Evolutionary conservation across 139 green algal genomes (phyloP).

Genomic region (Deuterostichococcus epilithicus): DNA sequence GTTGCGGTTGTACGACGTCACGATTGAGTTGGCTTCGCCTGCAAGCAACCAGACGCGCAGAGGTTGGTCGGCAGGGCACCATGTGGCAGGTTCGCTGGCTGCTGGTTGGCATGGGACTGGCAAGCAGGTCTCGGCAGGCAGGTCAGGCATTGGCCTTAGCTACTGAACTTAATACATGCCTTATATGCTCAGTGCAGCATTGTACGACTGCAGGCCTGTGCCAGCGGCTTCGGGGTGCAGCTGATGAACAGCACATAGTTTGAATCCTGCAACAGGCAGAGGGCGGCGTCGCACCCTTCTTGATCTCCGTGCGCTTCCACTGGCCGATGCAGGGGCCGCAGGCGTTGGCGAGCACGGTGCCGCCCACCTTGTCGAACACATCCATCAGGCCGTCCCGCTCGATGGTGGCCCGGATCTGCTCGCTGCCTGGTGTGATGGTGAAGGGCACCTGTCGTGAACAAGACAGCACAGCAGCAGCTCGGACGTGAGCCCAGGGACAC

Average conservation of each 20-base stretch:
- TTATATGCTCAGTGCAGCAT: too few relatives aligned
- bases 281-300: conserved; percentile 50
- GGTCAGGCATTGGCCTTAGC: too few relatives aligned
- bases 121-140: neutral
- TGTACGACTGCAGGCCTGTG: neutral
- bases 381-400: conserved; percentile 86
- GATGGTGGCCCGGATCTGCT: conserved; percentile 95
- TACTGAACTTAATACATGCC: too few relatives aligned
- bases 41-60: too few relatives aligned
- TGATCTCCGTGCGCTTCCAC: conserved; percentile 91
- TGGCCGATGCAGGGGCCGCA: conserved; percentile 95
- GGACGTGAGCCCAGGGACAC: too few relatives aligned
- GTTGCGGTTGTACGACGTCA: conserved; percentile 95
- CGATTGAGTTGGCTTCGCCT: conserved; percentile 87
- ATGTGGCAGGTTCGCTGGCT: too few relatives aligned
- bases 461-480: too few relatives aligned
- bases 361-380: conserved; percentile 86
- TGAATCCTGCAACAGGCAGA: neutral
- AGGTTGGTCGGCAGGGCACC: neutral
- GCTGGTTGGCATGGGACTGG: too few relatives aligned
- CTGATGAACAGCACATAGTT: neutral
- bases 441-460: conserved; percentile 68
- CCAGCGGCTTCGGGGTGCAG: neutral
- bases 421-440: conserved; percentile 84
- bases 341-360: conserved; percentile 91